Evolutionary conservation across 768 basidiomycete species (phyloP), one percentile per base, ranked within the genome.

Genomic region (Amanita subjunquillea): DNA sequence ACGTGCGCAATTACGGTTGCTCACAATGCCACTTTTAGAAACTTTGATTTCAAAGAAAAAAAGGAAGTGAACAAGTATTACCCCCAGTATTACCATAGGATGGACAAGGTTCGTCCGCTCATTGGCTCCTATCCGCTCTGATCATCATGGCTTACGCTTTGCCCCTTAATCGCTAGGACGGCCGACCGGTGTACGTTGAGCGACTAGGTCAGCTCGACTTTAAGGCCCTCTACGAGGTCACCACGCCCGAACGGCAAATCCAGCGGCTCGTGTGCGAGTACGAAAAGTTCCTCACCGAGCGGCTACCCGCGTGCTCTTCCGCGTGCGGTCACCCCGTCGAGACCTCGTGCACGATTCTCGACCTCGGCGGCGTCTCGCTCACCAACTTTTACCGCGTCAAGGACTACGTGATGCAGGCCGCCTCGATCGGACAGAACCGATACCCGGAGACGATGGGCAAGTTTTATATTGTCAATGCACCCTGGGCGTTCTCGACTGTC

Each of bases 381-480:
- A 67, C 77, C 56, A 82, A 81, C 64, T 98, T 97, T 65, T 93
- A 85, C 67, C 80, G 79, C 62, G 93, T 98, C 70, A 94, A 91
- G 71, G 87, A 90, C 69, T 95, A 92, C 73, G 87, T 98, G 40
- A 77, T 74, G 56, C 67, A 78, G 20, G 88, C 92, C 0, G 72
- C 86, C 0, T 63, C 65, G 25, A 85, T 99, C 67, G 90, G 91
- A 9, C 93, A 96, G 67, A 80, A 96, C 72, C 76, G 87, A 58
- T 98, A 93, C 67, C 90, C 92, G 1, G 91, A 95, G 67, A 82
- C 77, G 58, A 91, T 97, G 95, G 95, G 95, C 72, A 91, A 89
- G 65, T 97, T 99, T 74, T 99, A 90, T 76, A 93, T 98, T 77
- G 88, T 96, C 78, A 97, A 98, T 63, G 89, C 91, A 0, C 95